phyloP scores from a whole-genome alignment of 1,284 basidiomycete species.

The Boletus hoseneyae region DNA sequence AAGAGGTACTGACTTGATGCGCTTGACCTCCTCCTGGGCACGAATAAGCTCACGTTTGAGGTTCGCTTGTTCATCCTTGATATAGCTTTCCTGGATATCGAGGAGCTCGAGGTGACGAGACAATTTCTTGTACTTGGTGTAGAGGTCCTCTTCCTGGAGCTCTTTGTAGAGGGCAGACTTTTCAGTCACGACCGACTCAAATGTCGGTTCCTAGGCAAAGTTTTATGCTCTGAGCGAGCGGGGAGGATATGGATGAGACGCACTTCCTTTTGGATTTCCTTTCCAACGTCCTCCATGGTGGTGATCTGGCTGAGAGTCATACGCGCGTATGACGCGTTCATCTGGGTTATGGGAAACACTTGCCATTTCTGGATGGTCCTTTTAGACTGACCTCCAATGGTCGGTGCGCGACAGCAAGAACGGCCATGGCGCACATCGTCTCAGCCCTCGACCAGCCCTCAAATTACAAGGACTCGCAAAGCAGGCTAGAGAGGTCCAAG shows the following conservation, averaged over 20 bases:
- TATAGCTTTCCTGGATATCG: constrained; percentile 95
- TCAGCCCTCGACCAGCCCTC: constrained; percentile 87
- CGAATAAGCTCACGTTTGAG: constrained; percentile 97
- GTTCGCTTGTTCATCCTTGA: constrained; percentile 99
- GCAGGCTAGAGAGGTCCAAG: constrained; percentile 65
- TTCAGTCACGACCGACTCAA: constrained; percentile 83
- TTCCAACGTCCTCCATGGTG: constrained; percentile 75
- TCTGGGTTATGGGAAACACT: constrained; percentile 24
- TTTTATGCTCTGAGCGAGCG: background rate
- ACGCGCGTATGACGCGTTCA: constrained; percentile 34
- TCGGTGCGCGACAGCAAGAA: constrained; percentile 3
- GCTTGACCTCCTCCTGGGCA: constrained; percentile 99
- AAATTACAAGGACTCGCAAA: constrained; percentile 91
- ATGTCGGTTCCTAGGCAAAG: constrained; percentile 76
- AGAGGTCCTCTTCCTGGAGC: constrained; percentile 89
- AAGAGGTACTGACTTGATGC: constrained; percentile 98
- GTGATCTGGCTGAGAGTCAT: constrained; percentile 18
- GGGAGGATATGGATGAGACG: constrained; percentile 24
- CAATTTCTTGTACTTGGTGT: constrained; percentile 94
- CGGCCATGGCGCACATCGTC: constrained; percentile 83
- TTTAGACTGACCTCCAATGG: background rate
- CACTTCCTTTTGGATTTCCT: constrained; percentile 84
- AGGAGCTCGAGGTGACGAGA: constrained; percentile 91
- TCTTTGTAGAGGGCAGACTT: constrained; percentile 84
- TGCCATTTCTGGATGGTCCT: constrained; percentile 20